Base-by-base conservation (phyloP, 2,329 filamentous ascomycete genomes). In the Stemphylium beticola region DNA sequence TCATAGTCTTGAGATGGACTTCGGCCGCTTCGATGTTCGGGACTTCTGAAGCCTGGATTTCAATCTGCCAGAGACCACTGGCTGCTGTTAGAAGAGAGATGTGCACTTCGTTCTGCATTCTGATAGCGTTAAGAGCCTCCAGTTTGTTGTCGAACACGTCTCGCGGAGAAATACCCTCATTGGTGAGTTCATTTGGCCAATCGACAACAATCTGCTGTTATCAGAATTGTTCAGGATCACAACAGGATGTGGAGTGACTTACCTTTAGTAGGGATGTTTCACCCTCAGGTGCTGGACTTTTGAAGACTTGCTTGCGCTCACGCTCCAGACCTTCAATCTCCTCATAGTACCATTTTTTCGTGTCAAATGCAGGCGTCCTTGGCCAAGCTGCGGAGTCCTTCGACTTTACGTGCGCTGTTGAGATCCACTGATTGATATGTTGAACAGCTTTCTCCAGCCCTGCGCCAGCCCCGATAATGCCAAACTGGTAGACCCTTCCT, bases 341-440 rank as follows among this genome's bases (percentile, higher is more conserved):
- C 0, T 66, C 45, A 14, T 68, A 60, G 26, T 61, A 65, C 71
- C 71, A 73, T 4, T 65, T 49, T 18, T 62, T 49, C 1, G 37
- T 8, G 20, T 68, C 53, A 48, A 64, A 73, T 1, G 70, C 68
- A 7, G 54, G 47, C 17, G 45, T 58, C 53, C 68, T 74, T 1
- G 66, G 64, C 72, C 72, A 74, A 4, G 60, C 58, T 22, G 65
- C 49, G 1, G 71, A 62, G 1, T 58, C 57, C 46, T 48, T 42
- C 12, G 62, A 64, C 46, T 66, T 73, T 18, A 15, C 47, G 12
- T 49, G 48, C 4, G 65, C 55, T 12, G 54, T 60, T 2, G 56
- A 53, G 6, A 74, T 70, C 71, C 71, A 74, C 11, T 67, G 46
- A 44, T 74, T 69, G 40, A 74, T 45, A 7, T 52, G 38, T 38